Conservation (phyloP, 495 filamentous ascomycete species). For the Aspergillus homomorphus region DNA sequence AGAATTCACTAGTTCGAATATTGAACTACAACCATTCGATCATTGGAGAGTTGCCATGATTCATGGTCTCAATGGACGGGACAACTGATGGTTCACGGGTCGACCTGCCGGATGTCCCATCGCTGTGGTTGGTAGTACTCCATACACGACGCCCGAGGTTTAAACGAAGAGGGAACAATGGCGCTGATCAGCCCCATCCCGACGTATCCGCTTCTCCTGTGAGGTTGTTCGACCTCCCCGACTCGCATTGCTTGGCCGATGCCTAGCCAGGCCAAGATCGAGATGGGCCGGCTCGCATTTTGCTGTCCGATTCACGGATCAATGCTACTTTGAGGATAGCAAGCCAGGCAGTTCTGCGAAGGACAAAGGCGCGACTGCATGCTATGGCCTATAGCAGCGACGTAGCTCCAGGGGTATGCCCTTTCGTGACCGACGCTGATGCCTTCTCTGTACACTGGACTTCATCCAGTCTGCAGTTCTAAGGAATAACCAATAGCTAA, state of each 20-base stretch:
- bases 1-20: background rate
- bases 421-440: background rate
- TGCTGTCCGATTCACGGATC: background rate
- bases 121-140: background rate
- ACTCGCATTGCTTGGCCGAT: background rate
- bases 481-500: too few relatives aligned
- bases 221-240: background rate
- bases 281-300: background rate
- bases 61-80: background rate
- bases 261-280: background rate
- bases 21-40: too few relatives aligned
- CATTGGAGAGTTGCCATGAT: background rate
- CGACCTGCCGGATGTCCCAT: background rate
- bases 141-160: background rate
- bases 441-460: background rate
- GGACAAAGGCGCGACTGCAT: background rate
- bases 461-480: background rate
- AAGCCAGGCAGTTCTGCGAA: background rate
- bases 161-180: slow-evolving; percentile 1
- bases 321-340: background rate
- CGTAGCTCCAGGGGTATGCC: background rate
- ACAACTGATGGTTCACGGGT: background rate
- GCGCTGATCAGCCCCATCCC: slow-evolving; percentile 3
- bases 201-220: background rate
- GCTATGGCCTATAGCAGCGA: background rate